Percentiles rank a stretch among this genome's conserved stretches.
These are phyloP conservation scores for Spinacia oleracea DNA, from an alignment of 179 eudicot genomes.

Conservation along the genomic window DNA sequence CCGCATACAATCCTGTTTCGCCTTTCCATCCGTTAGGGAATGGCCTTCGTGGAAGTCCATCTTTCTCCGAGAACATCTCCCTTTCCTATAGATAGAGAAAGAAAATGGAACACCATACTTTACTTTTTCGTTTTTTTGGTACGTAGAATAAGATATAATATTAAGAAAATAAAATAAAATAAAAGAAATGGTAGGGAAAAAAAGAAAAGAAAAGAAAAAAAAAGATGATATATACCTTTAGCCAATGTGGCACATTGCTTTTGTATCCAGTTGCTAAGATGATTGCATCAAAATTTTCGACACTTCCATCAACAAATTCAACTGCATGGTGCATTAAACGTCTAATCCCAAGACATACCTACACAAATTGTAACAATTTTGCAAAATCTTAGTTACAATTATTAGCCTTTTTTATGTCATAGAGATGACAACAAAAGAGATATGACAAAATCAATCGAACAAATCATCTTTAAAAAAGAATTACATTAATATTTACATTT, in stretches of 20 bases:
- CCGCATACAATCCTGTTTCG: conserved; percentile 49
- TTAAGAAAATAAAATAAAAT: neutral
- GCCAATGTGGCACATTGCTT: conserved; percentile 65
- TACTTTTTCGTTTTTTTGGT: neutral
- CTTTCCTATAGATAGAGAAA: conserved; percentile 35
- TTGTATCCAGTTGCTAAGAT: conserved; percentile 73
- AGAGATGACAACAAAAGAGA: neutral
- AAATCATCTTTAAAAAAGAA: neutral
- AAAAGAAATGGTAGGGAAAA: neutral
- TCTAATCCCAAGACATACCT: conserved; percentile 51
- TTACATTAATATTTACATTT: neutral
- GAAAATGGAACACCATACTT: conserved; percentile 20
- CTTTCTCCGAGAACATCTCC: conserved; percentile 43
- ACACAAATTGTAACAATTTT: conserved; percentile 1
- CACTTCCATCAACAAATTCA: conserved; percentile 55
- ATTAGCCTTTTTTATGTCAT: neutral
- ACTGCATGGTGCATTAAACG: conserved; percentile 39
- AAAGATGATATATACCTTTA: conserved; percentile 44
- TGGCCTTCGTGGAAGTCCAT: conserved; percentile 45
- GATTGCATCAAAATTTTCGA: conserved; percentile 48
- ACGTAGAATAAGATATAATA: conserved; percentile 1
- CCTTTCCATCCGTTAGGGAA: conserved; percentile 70
- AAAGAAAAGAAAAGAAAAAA: neutral
- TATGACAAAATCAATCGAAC: neutral
- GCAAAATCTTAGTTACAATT: neutral